A percentile compares a stretch with the other conserved stretches of the same genome.
Conservation (phyloP, 108 stramenopile species). For the Cafeteria roenbergensis region DNA sequence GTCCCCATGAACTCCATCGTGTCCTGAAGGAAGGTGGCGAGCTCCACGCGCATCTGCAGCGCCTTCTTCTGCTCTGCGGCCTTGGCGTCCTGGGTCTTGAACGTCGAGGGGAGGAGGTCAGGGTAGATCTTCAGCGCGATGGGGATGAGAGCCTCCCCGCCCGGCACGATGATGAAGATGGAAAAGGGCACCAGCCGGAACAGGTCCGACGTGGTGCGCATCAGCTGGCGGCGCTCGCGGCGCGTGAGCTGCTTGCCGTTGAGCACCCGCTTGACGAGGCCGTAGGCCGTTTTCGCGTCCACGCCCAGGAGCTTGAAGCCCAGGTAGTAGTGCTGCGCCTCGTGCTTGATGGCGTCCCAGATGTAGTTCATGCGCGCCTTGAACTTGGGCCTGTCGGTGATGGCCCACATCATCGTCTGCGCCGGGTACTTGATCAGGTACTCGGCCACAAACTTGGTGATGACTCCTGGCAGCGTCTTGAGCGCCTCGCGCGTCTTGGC, state of each 20-base stretch:
- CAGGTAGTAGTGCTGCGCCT: constrained; percentile 81
- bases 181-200: constrained; percentile 87
- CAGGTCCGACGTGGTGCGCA: constrained; percentile 81
- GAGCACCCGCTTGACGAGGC: constrained; percentile 58
- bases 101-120: constrained; percentile 96
- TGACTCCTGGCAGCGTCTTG: too few species aligned
- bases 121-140: constrained; percentile 89
- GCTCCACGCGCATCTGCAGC: constrained; percentile 74
- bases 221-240: constrained; percentile 83
- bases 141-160: constrained; percentile 92
- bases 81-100: constrained; percentile 80
- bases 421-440: too few species aligned
- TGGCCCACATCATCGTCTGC: too few species aligned
- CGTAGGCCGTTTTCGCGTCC: constrained; percentile 70
- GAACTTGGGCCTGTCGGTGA: constrained; percentile 50
- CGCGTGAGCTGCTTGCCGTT: constrained; percentile 70
- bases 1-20: constrained; percentile 53
- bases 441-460: too few species aligned
- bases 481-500: constrained; percentile 48
- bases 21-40: constrained; percentile 93
- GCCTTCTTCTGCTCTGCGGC: constrained; percentile 93
- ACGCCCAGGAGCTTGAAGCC: constrained; percentile 81
- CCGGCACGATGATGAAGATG: constrained; percentile 91
- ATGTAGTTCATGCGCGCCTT: constrained; percentile 42
- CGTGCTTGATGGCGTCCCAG: constrained; percentile 55